phyloP scores from a whole-genome alignment of 108 stramenopile genomes.

The Parietichytrium sp. region DNA sequence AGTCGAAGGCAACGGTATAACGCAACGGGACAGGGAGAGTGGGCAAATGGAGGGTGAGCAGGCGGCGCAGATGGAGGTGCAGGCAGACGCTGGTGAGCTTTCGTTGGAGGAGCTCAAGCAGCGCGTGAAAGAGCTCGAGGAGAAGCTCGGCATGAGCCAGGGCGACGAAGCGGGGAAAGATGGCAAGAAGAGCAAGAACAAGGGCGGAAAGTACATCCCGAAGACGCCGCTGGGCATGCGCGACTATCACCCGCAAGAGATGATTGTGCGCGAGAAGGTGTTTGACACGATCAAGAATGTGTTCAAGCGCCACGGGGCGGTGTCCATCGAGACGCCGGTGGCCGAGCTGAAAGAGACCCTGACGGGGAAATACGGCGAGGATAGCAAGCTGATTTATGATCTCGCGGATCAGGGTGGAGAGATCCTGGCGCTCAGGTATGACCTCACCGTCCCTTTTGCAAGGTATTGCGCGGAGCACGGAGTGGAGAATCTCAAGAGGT shows the following conservation, averaged over 20 bases:
- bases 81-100: no score
- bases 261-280: slow-evolving; percentile 79
- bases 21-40: no score
- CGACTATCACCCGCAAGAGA: slow-evolving; percentile 77
- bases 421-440: slow-evolving; percentile 74
- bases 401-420: slow-evolving; percentile 87
- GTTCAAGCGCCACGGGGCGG: slow-evolving; percentile 84
- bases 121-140: background rate
- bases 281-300: slow-evolving; percentile 77
- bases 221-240: slow-evolving; percentile 78
- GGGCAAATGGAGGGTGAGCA: no score
- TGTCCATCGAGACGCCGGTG: slow-evolving; percentile 88
- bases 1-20: no score
- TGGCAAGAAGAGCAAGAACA: slow-evolving; percentile 6
- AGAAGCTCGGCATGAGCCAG: background rate
- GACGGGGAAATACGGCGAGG: slow-evolving; percentile 90
- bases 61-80: no score
- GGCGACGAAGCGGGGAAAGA: background rate
- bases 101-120: background rate
- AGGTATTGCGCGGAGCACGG: slow-evolving; percentile 78
- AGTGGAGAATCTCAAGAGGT: slow-evolving; percentile 84
- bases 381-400: slow-evolving; percentile 84
- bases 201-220: slow-evolving; percentile 67
- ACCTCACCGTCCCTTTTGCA: slow-evolving; percentile 87
- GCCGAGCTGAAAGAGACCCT: slow-evolving; percentile 83